A percentile compares a stretch with the other conserved stretches of the same genome.
Conservation (phyloP, 139 green algal species). For the Astrephomene gubernaculifera region DNA sequence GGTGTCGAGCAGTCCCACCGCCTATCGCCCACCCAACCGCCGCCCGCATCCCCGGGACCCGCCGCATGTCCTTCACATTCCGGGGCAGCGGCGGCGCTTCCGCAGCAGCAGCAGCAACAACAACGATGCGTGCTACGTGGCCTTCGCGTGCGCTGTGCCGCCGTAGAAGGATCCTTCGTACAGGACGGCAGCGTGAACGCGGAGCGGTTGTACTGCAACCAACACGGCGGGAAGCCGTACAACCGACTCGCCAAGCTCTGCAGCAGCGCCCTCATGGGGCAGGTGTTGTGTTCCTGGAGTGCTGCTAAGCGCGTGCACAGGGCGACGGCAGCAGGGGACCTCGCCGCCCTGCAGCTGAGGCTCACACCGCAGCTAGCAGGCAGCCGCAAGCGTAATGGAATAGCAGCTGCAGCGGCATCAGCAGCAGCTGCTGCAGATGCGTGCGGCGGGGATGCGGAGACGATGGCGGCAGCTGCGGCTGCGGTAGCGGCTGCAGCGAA, state of each 20-base stretch:
- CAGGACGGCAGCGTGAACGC: not conserved
- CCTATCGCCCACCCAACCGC: too few relatives aligned
- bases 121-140: conserved; percentile 3
- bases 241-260: not conserved
- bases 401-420: too few relatives aligned
- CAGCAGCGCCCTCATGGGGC: not conserved
- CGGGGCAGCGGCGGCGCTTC: too few relatives aligned
- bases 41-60: too few relatives aligned
- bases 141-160: conserved; percentile 8
- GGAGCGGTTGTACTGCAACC: conserved; percentile 10
- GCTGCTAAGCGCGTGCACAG: conserved; percentile 1
- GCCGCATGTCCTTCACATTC: too few relatives aligned
- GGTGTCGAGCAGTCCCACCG: too few relatives aligned
- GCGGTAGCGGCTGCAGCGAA: too few relatives aligned
- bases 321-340: not conserved
- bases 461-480: too few relatives aligned
- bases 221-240: conserved; percentile 9
- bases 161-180: not conserved
- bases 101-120: too few relatives aligned
- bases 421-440: too few relatives aligned
- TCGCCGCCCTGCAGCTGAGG: not conserved
- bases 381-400: too few relatives aligned
- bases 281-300: not conserved
- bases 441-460: too few relatives aligned
- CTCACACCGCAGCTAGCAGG: not conserved